Evolutionary conservation across 257 asterid genomes (phyloP).

Genomic region (Primulina tabacum): DNA sequence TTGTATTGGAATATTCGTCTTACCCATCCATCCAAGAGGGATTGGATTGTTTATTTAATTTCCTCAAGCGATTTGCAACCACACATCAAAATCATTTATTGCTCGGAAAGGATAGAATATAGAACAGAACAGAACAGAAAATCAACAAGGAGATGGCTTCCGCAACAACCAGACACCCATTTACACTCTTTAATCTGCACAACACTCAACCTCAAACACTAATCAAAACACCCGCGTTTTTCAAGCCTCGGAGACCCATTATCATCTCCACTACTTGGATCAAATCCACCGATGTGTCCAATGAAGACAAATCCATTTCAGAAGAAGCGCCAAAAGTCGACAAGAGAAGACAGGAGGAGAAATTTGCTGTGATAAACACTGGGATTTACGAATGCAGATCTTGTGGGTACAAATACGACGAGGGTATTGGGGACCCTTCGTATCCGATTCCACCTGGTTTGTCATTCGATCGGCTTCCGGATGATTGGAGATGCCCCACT

Average conservation of each 20-base stretch:
- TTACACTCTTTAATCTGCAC: conserved; percentile 30
- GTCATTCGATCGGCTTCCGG: conserved; percentile 73
- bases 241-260: conserved; percentile 26
- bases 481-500: conserved; percentile 93
- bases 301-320: conserved; percentile 61
- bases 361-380: conserved; percentile 87
- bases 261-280: conserved; percentile 16
- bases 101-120: too few species aligned
- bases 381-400: conserved; percentile 85
- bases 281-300: conserved; percentile 71
- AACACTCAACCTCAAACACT: conserved; percentile 29
- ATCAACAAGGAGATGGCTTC: not conserved
- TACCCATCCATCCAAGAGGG: too few species aligned
- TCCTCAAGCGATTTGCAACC: too few species aligned
- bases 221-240: conserved; percentile 35
- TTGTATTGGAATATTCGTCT: too few species aligned
- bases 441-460: conserved; percentile 93
- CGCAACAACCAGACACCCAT: conserved; percentile 4
- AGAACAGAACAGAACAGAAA: too few species aligned
- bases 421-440: conserved; percentile 67
- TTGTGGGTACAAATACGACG: conserved; percentile 67
- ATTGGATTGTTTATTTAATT: too few species aligned
- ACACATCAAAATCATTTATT: too few species aligned
- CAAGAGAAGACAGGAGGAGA: conserved; percentile 69
- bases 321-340: conserved; percentile 33